phyloP scores from a whole-genome alignment of 192 early-diverging fungal species.

The Entomortierella lignicola region DNA sequence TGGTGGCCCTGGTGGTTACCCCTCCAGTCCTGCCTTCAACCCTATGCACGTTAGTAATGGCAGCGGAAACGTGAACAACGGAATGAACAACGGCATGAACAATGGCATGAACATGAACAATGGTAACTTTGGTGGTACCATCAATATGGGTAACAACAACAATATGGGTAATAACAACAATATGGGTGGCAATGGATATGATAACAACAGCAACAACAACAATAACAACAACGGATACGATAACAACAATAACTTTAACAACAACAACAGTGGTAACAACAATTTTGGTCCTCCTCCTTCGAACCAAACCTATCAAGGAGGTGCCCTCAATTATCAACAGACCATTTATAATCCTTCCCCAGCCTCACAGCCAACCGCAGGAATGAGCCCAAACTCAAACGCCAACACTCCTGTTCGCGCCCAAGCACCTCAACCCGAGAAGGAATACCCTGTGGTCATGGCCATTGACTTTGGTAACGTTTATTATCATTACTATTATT shows the following conservation, averaged over 20 bases:
- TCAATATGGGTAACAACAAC: slow-evolving; percentile 11
- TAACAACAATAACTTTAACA: background rate
- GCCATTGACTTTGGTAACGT: slow-evolving; percentile 63
- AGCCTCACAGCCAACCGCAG: slow-evolving; percentile 1
- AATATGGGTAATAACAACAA: background rate
- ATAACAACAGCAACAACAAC: background rate
- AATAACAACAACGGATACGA: background rate
- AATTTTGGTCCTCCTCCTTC: background rate
- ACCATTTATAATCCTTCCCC: slow-evolving; percentile 22
- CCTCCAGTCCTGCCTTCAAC: slow-evolving; percentile 29
- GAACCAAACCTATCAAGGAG: slow-evolving; percentile 10
- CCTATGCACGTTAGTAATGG: slow-evolving; percentile 4
- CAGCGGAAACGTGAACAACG: slow-evolving; percentile 6
- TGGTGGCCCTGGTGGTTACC: background rate
- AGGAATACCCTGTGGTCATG: slow-evolving; percentile 60
- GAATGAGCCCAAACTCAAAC: slow-evolving; percentile 12
- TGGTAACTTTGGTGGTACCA: background rate
- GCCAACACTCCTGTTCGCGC: slow-evolving; percentile 1
- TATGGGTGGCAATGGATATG: slow-evolving; percentile 1
- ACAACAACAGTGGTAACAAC: background rate
- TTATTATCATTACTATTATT: background rate
- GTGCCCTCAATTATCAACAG: slow-evolving; percentile 21
- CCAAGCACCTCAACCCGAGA: slow-evolving; percentile 26
- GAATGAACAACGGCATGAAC: slow-evolving; percentile 11
- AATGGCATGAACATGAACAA: slow-evolving; percentile 14